Percentiles rank a stretch among this genome's conserved stretches.
These are phyloP conservation scores for Aureobasidium zeae DNA, from an alignment of 2,329 filamentous ascomycete species.

Conservation along the genomic window DNA sequence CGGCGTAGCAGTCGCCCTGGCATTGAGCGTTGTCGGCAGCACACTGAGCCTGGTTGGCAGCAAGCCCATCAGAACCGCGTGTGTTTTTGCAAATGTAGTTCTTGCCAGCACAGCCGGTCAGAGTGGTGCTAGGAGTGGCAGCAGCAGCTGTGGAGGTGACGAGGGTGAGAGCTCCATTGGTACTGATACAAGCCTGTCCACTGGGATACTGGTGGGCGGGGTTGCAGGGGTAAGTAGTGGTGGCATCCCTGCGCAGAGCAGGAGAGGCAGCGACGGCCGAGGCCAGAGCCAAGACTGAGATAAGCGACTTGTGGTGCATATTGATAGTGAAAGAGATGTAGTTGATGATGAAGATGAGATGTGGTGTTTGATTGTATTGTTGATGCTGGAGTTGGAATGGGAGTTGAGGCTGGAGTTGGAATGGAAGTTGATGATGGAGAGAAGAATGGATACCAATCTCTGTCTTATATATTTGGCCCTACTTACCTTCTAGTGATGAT, in stretches of 20 bases:
- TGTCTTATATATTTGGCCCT: neutral
- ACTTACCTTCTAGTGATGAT: neutral
- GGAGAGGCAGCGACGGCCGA: slow-evolving; percentile 5
- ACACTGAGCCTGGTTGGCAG: slow-evolving; percentile 3
- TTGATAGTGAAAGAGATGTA: no score
- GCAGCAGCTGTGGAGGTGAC: neutral
- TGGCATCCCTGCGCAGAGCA: neutral
- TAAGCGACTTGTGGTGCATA: slow-evolving; percentile 3
- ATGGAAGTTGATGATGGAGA: neutral
- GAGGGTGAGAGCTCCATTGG: neutral
- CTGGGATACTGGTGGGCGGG: slow-evolving; percentile 2
- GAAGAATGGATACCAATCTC: neutral
- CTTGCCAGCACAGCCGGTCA: neutral
- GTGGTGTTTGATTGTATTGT: neutral
- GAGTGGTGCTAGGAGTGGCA: neutral
- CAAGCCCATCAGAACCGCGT: neutral
- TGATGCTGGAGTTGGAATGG: neutral
- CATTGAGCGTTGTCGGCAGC: neutral
- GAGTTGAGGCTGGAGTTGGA: neutral
- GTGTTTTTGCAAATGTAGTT: neutral
- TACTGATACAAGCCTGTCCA: neutral
- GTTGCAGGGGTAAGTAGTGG: slow-evolving; percentile 1
- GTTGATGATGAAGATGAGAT: neutral
- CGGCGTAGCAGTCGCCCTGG: neutral
- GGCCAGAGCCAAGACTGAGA: slow-evolving; percentile 11